phyloP scores from a whole-genome alignment of 2,329 filamentous ascomycete species.

The Stachybotrys elegans region DNA sequence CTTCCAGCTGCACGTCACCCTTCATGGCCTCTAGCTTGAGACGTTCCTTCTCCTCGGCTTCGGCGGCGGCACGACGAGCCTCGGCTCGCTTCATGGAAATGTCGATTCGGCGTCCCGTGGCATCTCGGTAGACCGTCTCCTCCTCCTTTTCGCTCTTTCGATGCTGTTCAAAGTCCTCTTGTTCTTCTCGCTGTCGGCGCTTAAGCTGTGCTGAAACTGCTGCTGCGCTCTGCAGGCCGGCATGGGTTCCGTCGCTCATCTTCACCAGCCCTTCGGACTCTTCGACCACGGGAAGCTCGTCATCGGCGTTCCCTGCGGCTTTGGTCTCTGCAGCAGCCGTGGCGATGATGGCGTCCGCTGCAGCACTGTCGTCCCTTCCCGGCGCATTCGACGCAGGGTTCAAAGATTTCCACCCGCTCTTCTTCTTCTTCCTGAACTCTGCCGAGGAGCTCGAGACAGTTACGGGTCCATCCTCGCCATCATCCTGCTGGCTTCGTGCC shows the following conservation, averaged over 20 bases:
- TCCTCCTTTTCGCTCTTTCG: slow-evolving; percentile 45
- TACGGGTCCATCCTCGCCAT: slow-evolving; percentile 48
- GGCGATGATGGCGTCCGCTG: slow-evolving; percentile 71
- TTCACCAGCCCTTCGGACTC: slow-evolving; percentile 45
- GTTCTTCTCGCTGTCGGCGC: slow-evolving; percentile 61
- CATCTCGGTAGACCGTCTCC: slow-evolving; percentile 93
- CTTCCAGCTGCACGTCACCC: slow-evolving; percentile 77
- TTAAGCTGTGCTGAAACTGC: slow-evolving; percentile 67
- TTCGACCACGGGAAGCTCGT: slow-evolving; percentile 44
- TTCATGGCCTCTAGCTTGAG: slow-evolving; percentile 66
- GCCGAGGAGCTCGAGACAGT: slow-evolving; percentile 46
- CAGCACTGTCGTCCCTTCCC: slow-evolving; percentile 42
- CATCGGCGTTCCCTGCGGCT: slow-evolving; percentile 41
- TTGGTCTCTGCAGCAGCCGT: slow-evolving; percentile 64
- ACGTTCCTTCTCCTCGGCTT: slow-evolving; percentile 67
- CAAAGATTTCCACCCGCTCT: slow-evolving; percentile 74
- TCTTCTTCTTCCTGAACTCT: slow-evolving; percentile 71
- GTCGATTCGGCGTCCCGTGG: slow-evolving; percentile 90
- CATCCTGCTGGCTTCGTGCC: slow-evolving; percentile 37
- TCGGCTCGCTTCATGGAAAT: slow-evolving; percentile 87
- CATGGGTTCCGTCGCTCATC: slow-evolving; percentile 85
- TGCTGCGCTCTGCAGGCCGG: slow-evolving; percentile 79
- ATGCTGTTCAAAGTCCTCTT: slow-evolving; percentile 41
- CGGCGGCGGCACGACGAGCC: slow-evolving; percentile 58
- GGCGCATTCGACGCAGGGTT: slow-evolving; percentile 32